Percentiles rank a stretch among this genome's conserved stretches.
phyloP scores from a whole-genome alignment of 2,329 filamentous ascomycete genomes.

The Zasmidium cellare region DNA sequence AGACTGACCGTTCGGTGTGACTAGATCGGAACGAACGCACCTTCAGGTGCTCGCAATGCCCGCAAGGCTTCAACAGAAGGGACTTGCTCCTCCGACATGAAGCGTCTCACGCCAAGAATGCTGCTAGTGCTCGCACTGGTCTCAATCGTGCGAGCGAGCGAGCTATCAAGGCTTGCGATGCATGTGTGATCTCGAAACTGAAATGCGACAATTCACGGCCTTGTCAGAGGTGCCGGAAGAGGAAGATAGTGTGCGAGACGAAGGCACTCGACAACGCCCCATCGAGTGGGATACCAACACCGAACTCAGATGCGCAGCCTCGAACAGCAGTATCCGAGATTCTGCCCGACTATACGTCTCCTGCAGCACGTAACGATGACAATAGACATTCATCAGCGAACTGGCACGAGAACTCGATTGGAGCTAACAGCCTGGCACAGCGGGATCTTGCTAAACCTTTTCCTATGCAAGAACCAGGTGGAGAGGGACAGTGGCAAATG shows the following conservation, averaged over 20 bases:
- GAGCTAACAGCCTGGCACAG: too few species aligned
- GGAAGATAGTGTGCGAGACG: slow-evolving; percentile 10
- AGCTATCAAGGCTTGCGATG: slow-evolving; percentile 33
- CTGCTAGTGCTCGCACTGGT: slow-evolving; percentile 21
- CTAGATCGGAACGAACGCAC: slow-evolving; percentile 30
- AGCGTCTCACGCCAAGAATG: slow-evolving; percentile 30
- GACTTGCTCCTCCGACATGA: slow-evolving; percentile 34
- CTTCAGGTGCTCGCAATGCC: slow-evolving; percentile 33
- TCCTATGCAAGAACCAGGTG: too few species aligned
- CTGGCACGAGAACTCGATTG: too few species aligned
- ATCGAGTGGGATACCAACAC: neutral
- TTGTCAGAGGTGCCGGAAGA: slow-evolving; percentile 27
- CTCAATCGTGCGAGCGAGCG: slow-evolving; percentile 24
- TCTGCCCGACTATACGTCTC: neutral
- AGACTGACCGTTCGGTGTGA: neutral
- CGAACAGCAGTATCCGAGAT: too few species aligned
- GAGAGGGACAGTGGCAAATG: neutral
- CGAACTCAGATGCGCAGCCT: too few species aligned
- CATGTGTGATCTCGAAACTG: slow-evolving; percentile 34
- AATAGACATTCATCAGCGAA: neutral
- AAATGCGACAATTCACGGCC: slow-evolving; percentile 35
- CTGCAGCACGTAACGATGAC: neutral
- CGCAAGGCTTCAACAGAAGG: slow-evolving; percentile 33
- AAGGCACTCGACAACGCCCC: neutral
- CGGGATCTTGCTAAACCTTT: too few species aligned